Evolutionary conservation across 225 moss, liverwort and hornwort genomes (phyloP).

Genomic region (Straminergon stramineum): DNA sequence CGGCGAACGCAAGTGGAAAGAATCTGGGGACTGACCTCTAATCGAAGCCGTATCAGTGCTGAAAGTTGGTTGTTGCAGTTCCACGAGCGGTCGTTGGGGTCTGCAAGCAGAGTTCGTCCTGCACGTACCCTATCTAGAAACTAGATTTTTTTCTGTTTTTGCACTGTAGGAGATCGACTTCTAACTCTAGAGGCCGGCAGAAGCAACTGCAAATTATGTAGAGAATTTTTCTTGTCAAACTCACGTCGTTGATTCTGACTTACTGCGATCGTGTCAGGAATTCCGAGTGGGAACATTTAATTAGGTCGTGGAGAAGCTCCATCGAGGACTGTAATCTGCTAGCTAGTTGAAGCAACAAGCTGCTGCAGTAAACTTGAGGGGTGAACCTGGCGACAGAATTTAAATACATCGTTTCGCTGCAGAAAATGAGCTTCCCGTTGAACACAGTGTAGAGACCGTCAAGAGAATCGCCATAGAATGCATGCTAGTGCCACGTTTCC

Average conservation of each 20-base stretch:
- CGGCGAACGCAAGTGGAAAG: neutral
- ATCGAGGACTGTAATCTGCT: neutral
- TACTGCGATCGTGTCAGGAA: neutral
- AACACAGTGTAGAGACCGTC: neutral
- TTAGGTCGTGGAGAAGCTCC: neutral
- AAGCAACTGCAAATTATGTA: neutral
- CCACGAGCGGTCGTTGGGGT: neutral
- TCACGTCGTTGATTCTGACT: neutral
- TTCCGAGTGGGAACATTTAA: neutral
- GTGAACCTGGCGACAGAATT: neutral
- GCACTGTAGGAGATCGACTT: neutral
- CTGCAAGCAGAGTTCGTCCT: neutral
- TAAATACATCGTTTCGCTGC: neutral
- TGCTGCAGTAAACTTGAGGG: neutral
- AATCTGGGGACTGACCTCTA: neutral
- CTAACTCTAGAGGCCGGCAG: neutral
- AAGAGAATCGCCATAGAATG: neutral
- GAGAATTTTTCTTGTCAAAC: neutral
- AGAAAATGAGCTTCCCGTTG: neutral
- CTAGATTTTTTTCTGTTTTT: neutral
- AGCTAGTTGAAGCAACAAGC: neutral
- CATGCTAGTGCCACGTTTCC: neutral
- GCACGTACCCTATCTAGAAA: neutral
- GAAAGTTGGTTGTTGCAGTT: neutral
- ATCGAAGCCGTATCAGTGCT: neutral